These are phyloP conservation scores for Astragalus glycyphyllos DNA, from an alignment of 306 rosid species.

Conservation along the genomic window DNA sequence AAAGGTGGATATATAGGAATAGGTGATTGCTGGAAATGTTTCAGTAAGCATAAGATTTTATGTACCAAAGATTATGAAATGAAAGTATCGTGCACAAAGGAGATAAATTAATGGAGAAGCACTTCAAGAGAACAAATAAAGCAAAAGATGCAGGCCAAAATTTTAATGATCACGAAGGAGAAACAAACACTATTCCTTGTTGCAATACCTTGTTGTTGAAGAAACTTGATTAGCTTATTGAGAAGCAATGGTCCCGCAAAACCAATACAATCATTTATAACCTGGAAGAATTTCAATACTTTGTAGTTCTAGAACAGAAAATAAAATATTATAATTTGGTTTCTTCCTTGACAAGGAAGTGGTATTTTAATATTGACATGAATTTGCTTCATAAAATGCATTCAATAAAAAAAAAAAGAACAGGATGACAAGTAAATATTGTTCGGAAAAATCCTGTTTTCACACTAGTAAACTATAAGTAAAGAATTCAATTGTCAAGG, in stretches of 20 bases:
- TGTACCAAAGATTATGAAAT: slow-evolving; percentile 28
- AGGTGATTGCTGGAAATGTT: slow-evolving; percentile 7
- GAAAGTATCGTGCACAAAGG: slow-evolving; percentile 4
- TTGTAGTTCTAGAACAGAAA: slow-evolving; percentile 23
- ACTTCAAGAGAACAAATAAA: slow-evolving; percentile 34
- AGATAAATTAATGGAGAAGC: slow-evolving; percentile 7
- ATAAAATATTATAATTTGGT: slow-evolving; percentile 28
- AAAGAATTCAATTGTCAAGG: slow-evolving; percentile 22
- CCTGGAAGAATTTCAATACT: slow-evolving; percentile 61
- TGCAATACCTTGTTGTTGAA: slow-evolving; percentile 80
- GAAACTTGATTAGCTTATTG: slow-evolving; percentile 84
- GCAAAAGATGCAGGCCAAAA: slow-evolving; percentile 17
- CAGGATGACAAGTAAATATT: background rate
- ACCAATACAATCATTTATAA: slow-evolving; percentile 85
- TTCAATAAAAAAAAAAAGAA: slow-evolving; percentile 28
- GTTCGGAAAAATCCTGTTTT: slow-evolving; percentile 3
- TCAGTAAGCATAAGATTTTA: background rate
- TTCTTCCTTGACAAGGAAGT: slow-evolving; percentile 22
- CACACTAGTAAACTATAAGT: slow-evolving; percentile 4
- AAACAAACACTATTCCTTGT: slow-evolving; percentile 42
- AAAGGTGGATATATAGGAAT: slow-evolving; percentile 12
- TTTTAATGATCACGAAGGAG: slow-evolving; percentile 28
- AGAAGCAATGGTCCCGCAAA: slow-evolving; percentile 96
- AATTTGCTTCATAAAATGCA: slow-evolving; percentile 14
- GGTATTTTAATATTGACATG: slow-evolving; percentile 30